Evolutionary conservation across 306 rosid genomes (phyloP), one percentile per base, ranked within the genome.

Genomic region (Cucurbita maxima): DNA sequence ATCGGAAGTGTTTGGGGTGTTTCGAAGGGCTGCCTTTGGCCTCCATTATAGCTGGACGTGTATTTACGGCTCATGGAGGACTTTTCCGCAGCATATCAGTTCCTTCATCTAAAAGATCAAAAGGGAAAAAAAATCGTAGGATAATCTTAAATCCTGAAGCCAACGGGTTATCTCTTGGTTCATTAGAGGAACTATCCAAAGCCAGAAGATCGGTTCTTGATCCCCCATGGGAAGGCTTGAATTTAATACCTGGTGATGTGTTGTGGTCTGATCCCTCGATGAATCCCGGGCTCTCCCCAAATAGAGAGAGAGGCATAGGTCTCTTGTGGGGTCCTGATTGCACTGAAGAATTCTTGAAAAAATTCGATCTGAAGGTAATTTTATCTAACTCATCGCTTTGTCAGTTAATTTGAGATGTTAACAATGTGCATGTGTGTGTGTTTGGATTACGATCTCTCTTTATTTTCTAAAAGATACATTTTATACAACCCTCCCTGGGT

Each of bases 251-350:
- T 7, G 97, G 97, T 6, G 97, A 92, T 73, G 96, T 92, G 76
- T 81, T 92, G 83, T 92, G 97, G 97, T 92, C 97, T 9, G 97
- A 92, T 81, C 97, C 96, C 10, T 92, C 97, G 2, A 86, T 86
- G 79, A 81, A 4, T 5, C 84, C 82, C 8, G 97, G 97, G 15
- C 96, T 92, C 83, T 83, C 88, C 75, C 97, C 88, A 4, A 89
- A 92, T 82, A 87, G 78, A 75, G 97, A 85, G 75, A 86, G 97
- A 79, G 97, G 97, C 69, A 92, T 92, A 73, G 97, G 97, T 36
- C 84, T 87, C 59, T 75, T 87, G 81, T 89, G 92, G 94, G 97
- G 97, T 57, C 97, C 97, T 48, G 97, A 92, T 80, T 84, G 91
- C 78, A 87, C 97, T 8, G 97, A 92, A 72, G 90, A 87, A n/a